Evolutionary conservation across 1,284 basidiomycete genomes (phyloP), one percentile per base, ranked within the genome.

Genomic region (Malassezia slooffiae): DNA sequence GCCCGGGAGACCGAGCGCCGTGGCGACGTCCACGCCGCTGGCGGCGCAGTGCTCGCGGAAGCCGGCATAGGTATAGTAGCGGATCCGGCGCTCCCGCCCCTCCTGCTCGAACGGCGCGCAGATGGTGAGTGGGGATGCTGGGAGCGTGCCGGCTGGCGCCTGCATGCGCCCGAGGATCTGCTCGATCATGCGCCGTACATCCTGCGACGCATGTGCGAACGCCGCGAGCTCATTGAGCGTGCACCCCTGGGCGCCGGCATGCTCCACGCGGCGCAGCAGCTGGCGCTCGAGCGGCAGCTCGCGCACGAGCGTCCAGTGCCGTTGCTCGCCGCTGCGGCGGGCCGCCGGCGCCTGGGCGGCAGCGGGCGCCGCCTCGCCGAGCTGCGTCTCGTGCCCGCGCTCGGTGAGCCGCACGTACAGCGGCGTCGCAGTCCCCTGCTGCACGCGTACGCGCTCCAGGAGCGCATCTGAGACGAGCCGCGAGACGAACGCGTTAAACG

Each of bases 111-210:
- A 48, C 1, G 46, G 46, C 23, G 46, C 39, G 23, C 46, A 48
- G 16, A 48, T 20, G 13, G 29, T 26, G 16, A 28, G 24, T n/a
- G 46, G 34, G 13, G 46, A 13, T 30, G 28, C 40, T 5, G 45
- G 45, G 21, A 40, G 34, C 22, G 40, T 15, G n/a, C 28, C 27
- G 13, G 26, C 12, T 4, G 33, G 19, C 21, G 29, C 26, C 22
- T 37, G 27, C 24, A 7, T 7, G 15, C 41, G 34, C 31, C 30
- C 33, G 13, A 48, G 40, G 26, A 48, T 42, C 34, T 38, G 34
- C 31, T 48, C 46, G 35, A 48, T 41, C 40, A 48, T 48, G 19
- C 46, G 46, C 41, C 43, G 42, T 8, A 48, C 30, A 15, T 48
- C 46, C 10, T 28, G 20, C 7, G 46, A 48, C n/a, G 34, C 41